Evolutionary conservation across 805 yeast genomes (phyloP).

Genomic region (Hanseniaspora hatyaiensis): DNA sequence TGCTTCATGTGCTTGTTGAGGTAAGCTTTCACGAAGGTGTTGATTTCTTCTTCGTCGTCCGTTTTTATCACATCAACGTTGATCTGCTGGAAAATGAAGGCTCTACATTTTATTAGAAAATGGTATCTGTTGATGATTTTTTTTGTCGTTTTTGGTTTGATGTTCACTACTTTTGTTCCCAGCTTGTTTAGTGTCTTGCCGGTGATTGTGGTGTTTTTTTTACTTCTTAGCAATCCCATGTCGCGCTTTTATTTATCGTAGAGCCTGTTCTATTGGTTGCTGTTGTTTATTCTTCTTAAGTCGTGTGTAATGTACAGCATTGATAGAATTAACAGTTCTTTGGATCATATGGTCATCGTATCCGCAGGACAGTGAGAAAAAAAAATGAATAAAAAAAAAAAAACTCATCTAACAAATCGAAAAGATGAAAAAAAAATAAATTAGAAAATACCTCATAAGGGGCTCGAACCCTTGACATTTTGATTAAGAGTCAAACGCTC

Average conservation of each 20-base stretch:
- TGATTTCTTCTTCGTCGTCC: conserved; percentile 17
- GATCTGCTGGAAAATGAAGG: conserved; percentile 25
- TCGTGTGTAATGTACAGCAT: too few species aligned
- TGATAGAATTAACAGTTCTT: too few species aligned
- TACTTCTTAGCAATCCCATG: conserved; percentile 16
- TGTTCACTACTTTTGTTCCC: conserved; percentile 33
- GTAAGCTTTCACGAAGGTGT: conserved; percentile 14
- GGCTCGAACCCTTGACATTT: conserved; percentile 14
- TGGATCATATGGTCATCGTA: too few species aligned
- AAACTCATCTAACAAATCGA: neutral
- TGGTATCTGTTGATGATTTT: conserved; percentile 70
- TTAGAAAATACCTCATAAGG: conserved; percentile 9
- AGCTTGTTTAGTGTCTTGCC: conserved; percentile 28
- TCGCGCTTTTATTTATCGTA: too few species aligned
- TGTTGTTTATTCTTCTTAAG: neutral
- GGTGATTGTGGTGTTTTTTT: conserved; percentile 28
- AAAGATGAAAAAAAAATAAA: neutral
- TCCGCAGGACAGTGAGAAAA: neutral
- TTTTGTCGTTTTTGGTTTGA: conserved; percentile 63
- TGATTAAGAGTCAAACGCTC: conserved; percentile 14
- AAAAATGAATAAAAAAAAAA: neutral
- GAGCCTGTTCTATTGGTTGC: too few species aligned
- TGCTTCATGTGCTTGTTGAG: conserved; percentile 19
- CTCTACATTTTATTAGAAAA: conserved; percentile 48
- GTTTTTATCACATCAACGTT: conserved; percentile 20